A percentile compares a stretch with the other conserved stretches of the same genome.
phyloP scores from a whole-genome alignment of 352 stramenopile species.

The Globisporangium echinulatum region DNA sequence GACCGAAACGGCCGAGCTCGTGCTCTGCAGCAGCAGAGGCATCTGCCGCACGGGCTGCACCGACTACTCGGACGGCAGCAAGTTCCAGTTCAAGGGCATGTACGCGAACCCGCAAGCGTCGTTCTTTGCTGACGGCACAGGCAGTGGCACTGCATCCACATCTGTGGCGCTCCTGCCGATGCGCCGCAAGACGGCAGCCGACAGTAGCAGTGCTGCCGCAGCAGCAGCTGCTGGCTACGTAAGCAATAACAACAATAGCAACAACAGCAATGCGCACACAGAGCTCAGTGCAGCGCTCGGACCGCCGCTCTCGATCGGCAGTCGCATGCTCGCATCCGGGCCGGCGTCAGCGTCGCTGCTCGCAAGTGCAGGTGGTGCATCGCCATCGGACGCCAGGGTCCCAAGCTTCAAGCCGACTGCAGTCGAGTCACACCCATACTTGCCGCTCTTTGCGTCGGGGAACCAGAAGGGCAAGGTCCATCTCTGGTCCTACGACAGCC shows the following conservation, averaged over 20 bases:
- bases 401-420: slow-evolving; percentile 73
- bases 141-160: background rate
- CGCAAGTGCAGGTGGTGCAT: slow-evolving; percentile 5
- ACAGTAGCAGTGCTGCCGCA: background rate
- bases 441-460: slow-evolving; percentile 76
- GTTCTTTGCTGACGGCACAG: slow-evolving; percentile 22
- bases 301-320: slow-evolving; percentile 15
- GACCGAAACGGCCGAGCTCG: slow-evolving; percentile 50
- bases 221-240: no score
- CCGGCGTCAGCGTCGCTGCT: slow-evolving; percentile 14
- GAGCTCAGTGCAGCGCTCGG: slow-evolving; percentile 9
- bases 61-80: slow-evolving; percentile 60
- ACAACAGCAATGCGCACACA: background rate
- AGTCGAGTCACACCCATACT: slow-evolving; percentile 65
- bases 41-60: slow-evolving; percentile 61
- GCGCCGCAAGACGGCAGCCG: slow-evolving; percentile 17
- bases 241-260: background rate
- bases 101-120: slow-evolving; percentile 46
- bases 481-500: slow-evolving; percentile 79
- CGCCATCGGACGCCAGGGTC: slow-evolving; percentile 33
- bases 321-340: slow-evolving; percentile 13
- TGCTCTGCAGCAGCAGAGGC: slow-evolving; percentile 68
- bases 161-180: slow-evolving; percentile 1
- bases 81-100: slow-evolving; percentile 81
- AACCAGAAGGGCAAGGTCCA: slow-evolving; percentile 78